Conservation (phyloP, 495 filamentous ascomycete species). For the Tuber microsphaerosporum region DNA sequence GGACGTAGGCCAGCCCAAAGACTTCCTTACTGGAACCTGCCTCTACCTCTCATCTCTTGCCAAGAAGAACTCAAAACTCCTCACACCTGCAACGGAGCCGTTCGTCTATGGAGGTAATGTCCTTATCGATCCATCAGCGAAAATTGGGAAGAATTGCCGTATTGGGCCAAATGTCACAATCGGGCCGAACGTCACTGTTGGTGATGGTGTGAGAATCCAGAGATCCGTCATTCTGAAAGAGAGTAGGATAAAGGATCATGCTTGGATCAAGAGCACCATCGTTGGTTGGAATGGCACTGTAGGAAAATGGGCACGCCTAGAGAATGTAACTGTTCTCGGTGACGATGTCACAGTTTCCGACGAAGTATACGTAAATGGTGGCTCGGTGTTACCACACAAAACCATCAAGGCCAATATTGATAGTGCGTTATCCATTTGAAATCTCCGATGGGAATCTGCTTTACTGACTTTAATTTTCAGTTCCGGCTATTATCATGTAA, state of each 20-base stretch:
- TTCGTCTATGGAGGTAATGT: slow-evolving; percentile 95
- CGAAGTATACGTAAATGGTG: slow-evolving; percentile 98
- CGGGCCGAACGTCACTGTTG: slow-evolving; percentile 86
- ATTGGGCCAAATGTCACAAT: slow-evolving; percentile 98
- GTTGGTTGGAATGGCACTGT: slow-evolving; percentile 98
- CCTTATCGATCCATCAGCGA: slow-evolving; percentile 87
- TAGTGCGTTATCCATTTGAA: slow-evolving; percentile 48
- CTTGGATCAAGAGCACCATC: slow-evolving; percentile 98
- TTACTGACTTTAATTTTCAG: slow-evolving; percentile 40
- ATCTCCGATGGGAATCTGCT: neutral
- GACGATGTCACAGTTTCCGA: slow-evolving; percentile 98
- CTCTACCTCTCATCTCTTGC: slow-evolving; percentile 90
- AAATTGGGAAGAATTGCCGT: slow-evolving; percentile 96
- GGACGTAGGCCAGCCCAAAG: slow-evolving; percentile 98
- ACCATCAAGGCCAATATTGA: slow-evolving; percentile 98
- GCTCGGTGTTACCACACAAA: slow-evolving; percentile 94
- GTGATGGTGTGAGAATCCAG: slow-evolving; percentile 91
- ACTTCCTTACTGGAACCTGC: slow-evolving; percentile 94
- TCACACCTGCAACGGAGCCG: slow-evolving; percentile 65
- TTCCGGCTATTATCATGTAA: slow-evolving; percentile 84
- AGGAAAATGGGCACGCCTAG: slow-evolving; percentile 88
- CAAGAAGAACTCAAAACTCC: slow-evolving; percentile 83
- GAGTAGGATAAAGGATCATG: slow-evolving; percentile 96
- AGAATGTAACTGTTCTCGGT: slow-evolving; percentile 94
- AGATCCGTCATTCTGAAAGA: slow-evolving; percentile 83